Conservation (phyloP, 768 basidiomycete genomes). For the Rhizopogon vinicolor region DNA sequence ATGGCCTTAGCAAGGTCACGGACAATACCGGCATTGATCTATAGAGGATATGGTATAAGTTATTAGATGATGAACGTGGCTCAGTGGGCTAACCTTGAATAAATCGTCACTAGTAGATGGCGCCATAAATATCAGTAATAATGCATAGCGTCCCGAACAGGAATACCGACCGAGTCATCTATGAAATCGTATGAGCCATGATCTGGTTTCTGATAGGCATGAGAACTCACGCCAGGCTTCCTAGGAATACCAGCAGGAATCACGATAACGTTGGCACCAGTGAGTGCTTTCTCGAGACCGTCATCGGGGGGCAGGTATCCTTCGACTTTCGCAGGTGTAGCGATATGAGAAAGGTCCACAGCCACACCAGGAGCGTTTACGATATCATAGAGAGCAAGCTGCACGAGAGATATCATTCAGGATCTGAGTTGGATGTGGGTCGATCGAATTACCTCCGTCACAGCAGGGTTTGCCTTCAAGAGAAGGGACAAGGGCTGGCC, state of each 20-base stretch:
- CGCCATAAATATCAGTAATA: not conserved
- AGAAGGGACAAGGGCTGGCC: conserved; percentile 94
- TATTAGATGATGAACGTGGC: not conserved
- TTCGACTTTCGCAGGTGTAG: conserved; percentile 78
- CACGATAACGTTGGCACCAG: conserved; percentile 84
- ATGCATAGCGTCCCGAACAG: conserved; percentile 5
- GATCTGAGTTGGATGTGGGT: not conserved
- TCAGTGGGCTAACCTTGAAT: conserved; percentile 66
- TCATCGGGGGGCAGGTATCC: conserved; percentile 80
- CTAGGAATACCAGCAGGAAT: conserved; percentile 97
- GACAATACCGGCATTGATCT: conserved; percentile 99
- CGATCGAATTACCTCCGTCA: conserved; percentile 57
- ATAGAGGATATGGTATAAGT: not conserved
- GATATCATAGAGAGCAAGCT: conserved; percentile 94
- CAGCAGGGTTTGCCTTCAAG: conserved; percentile 77
- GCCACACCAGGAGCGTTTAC: conserved; percentile 97
- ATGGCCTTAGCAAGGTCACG: conserved; percentile 89
- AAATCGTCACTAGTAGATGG: conserved; percentile 76
- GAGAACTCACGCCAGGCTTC: conserved; percentile 78
- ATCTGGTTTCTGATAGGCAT: not conserved
- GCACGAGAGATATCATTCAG: conserved; percentile 3
- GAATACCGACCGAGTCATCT: conserved; percentile 48
- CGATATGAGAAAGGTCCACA: conserved; percentile 90
- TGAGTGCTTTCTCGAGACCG: conserved; percentile 77
- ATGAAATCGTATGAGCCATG: not conserved